Percentiles rank a stretch among this genome's conserved stretches.
These are phyloP conservation scores for Microcyclospora tardicrescens DNA, from an alignment of 2,329 filamentous ascomycete species.

Conservation along the genomic window DNA sequence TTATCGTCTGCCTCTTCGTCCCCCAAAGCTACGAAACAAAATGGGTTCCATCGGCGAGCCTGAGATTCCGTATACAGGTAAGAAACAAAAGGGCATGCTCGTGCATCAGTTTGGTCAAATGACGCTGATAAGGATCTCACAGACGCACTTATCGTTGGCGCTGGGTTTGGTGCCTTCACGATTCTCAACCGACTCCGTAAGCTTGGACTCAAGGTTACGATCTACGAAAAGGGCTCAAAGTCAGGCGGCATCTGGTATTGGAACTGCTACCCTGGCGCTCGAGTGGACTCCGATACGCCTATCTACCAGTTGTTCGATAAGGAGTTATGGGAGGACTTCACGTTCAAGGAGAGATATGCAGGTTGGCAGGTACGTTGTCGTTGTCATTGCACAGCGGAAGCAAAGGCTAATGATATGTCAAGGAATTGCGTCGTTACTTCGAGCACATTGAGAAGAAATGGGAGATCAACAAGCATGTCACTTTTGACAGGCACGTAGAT, in stretches of 20 bases:
- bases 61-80: conserved; percentile 10
- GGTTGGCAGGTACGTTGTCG: background rate
- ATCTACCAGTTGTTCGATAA: conserved; percentile 19
- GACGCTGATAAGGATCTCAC: background rate
- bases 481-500: conserved; percentile 44
- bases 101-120: too few species aligned
- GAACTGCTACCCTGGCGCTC: conserved; percentile 27
- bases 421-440: conserved; percentile 35
- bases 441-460: conserved; percentile 45
- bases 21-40: conserved; percentile 4
- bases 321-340: conserved; percentile 37
- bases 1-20: background rate
- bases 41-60: conserved; percentile 16
- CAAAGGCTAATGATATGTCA: too few species aligned
- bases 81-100: conserved; percentile 2
- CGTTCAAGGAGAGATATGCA: conserved; percentile 25
- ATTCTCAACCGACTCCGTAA: conserved; percentile 21
- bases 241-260: conserved; percentile 25
- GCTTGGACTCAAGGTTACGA: conserved; percentile 19
- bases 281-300: conserved; percentile 30
- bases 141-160: conserved; percentile 9
- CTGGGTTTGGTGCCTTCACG: conserved; percentile 7
- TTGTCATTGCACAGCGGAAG: too few species aligned
- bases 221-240: conserved; percentile 24
- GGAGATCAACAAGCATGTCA: conserved; percentile 41